Conservation (phyloP, 345 rosid genomes). For the Brassica rapa region DNA sequence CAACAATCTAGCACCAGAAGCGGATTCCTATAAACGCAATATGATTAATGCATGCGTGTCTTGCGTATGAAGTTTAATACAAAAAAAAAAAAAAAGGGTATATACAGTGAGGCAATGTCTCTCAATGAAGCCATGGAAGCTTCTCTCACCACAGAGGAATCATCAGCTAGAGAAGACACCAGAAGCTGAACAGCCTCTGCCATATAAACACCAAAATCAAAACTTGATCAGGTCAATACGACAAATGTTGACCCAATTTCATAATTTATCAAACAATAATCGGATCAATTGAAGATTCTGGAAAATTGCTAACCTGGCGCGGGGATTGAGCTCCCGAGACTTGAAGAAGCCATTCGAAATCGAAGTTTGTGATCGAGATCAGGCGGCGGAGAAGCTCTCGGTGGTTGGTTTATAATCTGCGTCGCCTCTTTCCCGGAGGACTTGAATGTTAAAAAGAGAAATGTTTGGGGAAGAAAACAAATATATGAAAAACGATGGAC, state of each 20-base stretch:
- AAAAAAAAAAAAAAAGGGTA: not conserved
- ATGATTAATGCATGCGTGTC: not conserved
- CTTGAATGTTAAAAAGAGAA: constrained; percentile 38
- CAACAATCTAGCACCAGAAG: constrained; percentile 93
- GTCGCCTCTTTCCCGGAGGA: constrained; percentile 35
- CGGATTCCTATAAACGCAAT: constrained; percentile 64
- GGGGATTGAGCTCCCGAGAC: constrained; percentile 66
- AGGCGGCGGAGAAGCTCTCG: constrained; percentile 1
- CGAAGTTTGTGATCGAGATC: constrained; percentile 28
- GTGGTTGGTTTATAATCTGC: not conserved
- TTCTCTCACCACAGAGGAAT: constrained; percentile 64
- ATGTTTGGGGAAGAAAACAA: constrained; percentile 36
- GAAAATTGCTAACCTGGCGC: constrained; percentile 58
- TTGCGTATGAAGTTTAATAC: constrained; percentile 15
- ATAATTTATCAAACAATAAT: not conserved
- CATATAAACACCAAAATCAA: not conserved
- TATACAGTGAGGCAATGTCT: constrained; percentile 73
- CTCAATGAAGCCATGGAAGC: constrained; percentile 87
- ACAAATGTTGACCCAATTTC: constrained; percentile 33
- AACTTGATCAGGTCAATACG: constrained; percentile 18
- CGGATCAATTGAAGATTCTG: constrained; percentile 23
- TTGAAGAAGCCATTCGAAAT: constrained; percentile 73
- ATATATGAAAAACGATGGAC: constrained; percentile 35
- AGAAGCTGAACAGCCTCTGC: constrained; percentile 89
- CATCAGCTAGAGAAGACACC: constrained; percentile 86